A percentile compares a stretch with the other conserved stretches of the same genome.
Conservation (phyloP, 306 rosid species). For the Dicorynia guianensis region DNA sequence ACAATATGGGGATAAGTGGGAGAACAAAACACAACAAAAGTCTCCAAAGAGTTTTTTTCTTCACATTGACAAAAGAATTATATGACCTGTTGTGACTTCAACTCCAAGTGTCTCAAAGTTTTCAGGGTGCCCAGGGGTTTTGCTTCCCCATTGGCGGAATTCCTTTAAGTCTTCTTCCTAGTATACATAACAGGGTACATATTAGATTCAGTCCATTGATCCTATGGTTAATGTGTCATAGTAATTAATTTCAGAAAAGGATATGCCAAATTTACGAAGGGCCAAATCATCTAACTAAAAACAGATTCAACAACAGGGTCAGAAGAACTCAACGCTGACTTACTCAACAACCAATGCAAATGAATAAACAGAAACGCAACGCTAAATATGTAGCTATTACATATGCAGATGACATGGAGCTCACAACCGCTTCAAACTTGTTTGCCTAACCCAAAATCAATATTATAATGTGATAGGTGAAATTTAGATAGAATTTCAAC, state of each 20-base stretch:
- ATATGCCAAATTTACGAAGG: background rate
- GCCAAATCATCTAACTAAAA: background rate
- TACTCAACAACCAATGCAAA: constrained; percentile 10
- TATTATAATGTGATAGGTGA: background rate
- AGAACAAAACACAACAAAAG: constrained; percentile 33
- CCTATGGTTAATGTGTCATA: background rate
- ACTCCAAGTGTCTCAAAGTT: constrained; percentile 94
- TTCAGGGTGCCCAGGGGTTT: constrained; percentile 98
- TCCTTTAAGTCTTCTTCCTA: constrained; percentile 90
- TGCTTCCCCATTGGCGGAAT: constrained; percentile 95
- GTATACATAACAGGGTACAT: constrained; percentile 28
- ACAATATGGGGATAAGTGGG: constrained; percentile 30
- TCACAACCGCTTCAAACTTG: background rate
- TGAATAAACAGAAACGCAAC: background rate
- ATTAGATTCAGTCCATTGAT: constrained; percentile 30
- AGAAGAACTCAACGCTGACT: background rate
- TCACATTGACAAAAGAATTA: constrained; percentile 22
- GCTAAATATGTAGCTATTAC: background rate
- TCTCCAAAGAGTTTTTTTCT: background rate
- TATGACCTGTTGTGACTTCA: constrained; percentile 95
- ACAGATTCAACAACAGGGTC: constrained; percentile 3
- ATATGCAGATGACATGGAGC: background rate
- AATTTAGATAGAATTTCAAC: background rate
- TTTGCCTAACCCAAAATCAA: background rate
- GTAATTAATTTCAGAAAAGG: background rate